A percentile compares a stretch with the other conserved stretches of the same genome.
phyloP scores from a whole-genome alignment of 2,329 filamentous ascomycete species.

The Diaporthe nobilis region DNA sequence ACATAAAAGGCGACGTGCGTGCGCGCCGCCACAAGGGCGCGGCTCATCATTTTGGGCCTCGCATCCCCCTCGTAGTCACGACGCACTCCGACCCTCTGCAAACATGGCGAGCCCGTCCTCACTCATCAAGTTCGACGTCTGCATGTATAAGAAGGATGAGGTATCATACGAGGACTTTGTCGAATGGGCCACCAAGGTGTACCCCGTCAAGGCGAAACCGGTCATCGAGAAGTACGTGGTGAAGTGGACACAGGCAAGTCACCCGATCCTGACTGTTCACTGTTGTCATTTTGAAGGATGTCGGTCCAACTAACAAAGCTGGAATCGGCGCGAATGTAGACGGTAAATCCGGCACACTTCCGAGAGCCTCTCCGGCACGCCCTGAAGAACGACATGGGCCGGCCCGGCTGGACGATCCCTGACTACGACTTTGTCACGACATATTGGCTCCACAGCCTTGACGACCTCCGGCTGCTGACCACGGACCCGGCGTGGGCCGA shows the following conservation, averaged over 20 bases:
- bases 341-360: slow-evolving; percentile 23
- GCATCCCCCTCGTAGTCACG: not conserved
- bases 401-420: slow-evolving; percentile 20
- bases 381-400: slow-evolving; percentile 21
- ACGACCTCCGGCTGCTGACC: slow-evolving; percentile 16
- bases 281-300: too few relatives aligned
- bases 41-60: not conserved
- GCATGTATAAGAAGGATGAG: slow-evolving; percentile 20
- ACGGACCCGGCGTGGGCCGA: slow-evolving; percentile 25
- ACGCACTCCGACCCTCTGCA: not conserved
- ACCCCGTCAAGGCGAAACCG: slow-evolving; percentile 11
- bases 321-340: not conserved
- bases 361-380: slow-evolving; percentile 27
- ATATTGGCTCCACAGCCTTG: slow-evolving; percentile 27
- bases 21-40: too few relatives aligned
- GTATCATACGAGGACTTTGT: slow-evolving; percentile 18
- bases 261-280: not conserved
- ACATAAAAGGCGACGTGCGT: not conserved
- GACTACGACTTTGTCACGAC: slow-evolving; percentile 29
- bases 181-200: slow-evolving; percentile 24
- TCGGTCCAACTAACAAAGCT: not conserved
- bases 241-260: slow-evolving; percentile 30
- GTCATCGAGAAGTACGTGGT: slow-evolving; percentile 17
- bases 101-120: not conserved
- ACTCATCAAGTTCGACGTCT: slow-evolving; percentile 32